Evolutionary conservation across 2,329 filamentous ascomycete genomes (phyloP).

Genomic region (Epichloe bromicola): DNA sequence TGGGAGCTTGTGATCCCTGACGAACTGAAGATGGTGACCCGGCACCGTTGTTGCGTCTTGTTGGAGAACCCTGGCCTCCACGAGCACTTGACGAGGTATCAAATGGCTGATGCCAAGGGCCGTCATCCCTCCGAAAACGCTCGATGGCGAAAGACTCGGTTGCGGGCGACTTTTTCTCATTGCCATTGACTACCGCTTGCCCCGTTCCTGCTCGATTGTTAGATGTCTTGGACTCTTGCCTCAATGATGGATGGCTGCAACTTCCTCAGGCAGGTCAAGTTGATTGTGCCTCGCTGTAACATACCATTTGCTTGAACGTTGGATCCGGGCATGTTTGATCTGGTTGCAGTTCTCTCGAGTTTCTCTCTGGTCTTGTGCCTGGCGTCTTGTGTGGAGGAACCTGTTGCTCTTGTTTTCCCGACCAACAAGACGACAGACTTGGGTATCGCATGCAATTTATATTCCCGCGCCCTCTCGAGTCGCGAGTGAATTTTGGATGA

Average conservation of each 20-base stretch:
- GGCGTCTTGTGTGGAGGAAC: background rate
- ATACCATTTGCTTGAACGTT: background rate
- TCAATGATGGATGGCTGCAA: background rate
- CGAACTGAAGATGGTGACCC: background rate
- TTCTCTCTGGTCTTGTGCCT: background rate
- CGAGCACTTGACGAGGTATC: background rate
- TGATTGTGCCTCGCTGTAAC: background rate
- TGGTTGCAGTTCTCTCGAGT: background rate
- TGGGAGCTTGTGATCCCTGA: background rate
- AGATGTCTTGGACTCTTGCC: background rate
- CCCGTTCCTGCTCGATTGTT: background rate
- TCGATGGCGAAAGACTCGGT: conserved; percentile 1
- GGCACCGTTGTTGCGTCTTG: background rate
- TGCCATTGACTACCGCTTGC: background rate
- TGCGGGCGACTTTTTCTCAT: background rate
- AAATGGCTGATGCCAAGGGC: conserved; percentile 3
- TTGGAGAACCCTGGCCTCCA: background rate
- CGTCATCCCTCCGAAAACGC: conserved; percentile 2
- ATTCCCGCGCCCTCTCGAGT: background rate
- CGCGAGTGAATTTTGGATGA: background rate
- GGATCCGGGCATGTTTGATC: background rate
- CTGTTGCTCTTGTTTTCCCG: background rate
- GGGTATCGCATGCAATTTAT: background rate
- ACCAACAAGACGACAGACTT: background rate
- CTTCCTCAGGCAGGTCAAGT: background rate